Evolutionary conservation across 2,329 filamentous ascomycete genomes (phyloP).

Genomic region (Xylaria sp.): DNA sequence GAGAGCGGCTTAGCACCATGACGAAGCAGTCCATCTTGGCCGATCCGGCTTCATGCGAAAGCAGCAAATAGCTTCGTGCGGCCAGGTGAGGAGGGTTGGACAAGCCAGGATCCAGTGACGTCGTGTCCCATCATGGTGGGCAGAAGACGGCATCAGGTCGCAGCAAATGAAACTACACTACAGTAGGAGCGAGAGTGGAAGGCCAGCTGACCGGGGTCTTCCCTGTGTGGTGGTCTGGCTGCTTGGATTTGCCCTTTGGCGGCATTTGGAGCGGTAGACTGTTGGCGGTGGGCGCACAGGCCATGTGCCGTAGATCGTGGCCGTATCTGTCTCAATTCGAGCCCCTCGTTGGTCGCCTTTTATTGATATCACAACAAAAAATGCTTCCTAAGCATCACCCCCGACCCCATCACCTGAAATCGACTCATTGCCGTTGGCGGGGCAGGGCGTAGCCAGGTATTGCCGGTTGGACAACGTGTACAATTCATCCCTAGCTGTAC

Average conservation of each 20-base stretch:
- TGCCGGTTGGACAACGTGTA: constrained; percentile 39
- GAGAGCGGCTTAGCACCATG: constrained; percentile 9
- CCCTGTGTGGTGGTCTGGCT: constrained; percentile 13
- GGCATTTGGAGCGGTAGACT: not conserved
- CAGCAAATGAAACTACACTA: constrained; percentile 25
- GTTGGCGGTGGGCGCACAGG: constrained; percentile 17
- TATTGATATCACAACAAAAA: constrained; percentile 24
- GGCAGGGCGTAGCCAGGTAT: constrained; percentile 29
- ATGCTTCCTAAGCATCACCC: constrained; percentile 18
- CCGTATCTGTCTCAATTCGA: constrained; percentile 32
- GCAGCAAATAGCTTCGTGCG: constrained; percentile 4
- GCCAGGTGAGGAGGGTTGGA: constrained; percentile 28
- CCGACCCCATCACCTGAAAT: constrained; percentile 17
- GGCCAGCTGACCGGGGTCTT: constrained; percentile 29
- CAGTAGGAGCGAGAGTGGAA: not conserved
- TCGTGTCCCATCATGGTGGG: constrained; percentile 33
- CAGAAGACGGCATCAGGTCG: constrained; percentile 38
- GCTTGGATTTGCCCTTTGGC: not conserved
- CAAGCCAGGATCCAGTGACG: constrained; percentile 36
- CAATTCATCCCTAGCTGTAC: constrained; percentile 26
- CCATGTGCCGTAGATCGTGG: constrained; percentile 32
- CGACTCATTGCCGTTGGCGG: constrained; percentile 20
- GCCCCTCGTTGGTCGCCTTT: constrained; percentile 26
- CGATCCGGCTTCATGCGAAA: constrained; percentile 14
- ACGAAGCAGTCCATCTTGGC: constrained; percentile 10